These are phyloP conservation scores for Macadamia integrifolia DNA, from an alignment of 164 flowering plant species.

Conservation along the genomic window DNA sequence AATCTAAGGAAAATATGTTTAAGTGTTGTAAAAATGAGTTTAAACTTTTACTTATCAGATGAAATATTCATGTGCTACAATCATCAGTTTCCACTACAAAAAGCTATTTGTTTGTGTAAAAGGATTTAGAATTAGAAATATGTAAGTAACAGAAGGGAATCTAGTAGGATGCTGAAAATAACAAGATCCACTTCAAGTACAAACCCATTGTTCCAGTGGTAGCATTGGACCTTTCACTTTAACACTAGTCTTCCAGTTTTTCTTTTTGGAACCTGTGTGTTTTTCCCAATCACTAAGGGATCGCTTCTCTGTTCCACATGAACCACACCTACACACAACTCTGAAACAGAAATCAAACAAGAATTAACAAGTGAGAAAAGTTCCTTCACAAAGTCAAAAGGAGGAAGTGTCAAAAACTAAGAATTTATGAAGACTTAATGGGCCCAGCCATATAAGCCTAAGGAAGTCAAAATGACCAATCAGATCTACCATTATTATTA, in stretches of 20 bases:
- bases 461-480: neutral
- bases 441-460: neutral
- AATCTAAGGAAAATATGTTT: no score
- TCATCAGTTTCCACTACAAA: neutral
- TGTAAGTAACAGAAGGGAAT: neutral
- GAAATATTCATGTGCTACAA: no score
- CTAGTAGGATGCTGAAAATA: neutral
- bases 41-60: no score
- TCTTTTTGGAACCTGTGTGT: constrained; percentile 82
- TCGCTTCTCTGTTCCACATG: constrained; percentile 70
- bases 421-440: no score
- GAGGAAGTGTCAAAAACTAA: neutral
- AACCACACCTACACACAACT: constrained; percentile 87
- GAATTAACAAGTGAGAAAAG: neutral
- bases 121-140: no score
- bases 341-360: constrained; percentile 30
- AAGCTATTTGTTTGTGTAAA: neutral
- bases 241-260: constrained; percentile 80
- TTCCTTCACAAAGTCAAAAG: neutral
- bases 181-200: constrained; percentile 27
- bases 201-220: constrained; percentile 87
- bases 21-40: no score
- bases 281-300: constrained; percentile 89
- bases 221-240: constrained; percentile 79
- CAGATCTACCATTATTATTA: no score